Evolutionary conservation across 495 filamentous ascomycete genomes (phyloP).

Genomic region (Oidiodendron maius): DNA sequence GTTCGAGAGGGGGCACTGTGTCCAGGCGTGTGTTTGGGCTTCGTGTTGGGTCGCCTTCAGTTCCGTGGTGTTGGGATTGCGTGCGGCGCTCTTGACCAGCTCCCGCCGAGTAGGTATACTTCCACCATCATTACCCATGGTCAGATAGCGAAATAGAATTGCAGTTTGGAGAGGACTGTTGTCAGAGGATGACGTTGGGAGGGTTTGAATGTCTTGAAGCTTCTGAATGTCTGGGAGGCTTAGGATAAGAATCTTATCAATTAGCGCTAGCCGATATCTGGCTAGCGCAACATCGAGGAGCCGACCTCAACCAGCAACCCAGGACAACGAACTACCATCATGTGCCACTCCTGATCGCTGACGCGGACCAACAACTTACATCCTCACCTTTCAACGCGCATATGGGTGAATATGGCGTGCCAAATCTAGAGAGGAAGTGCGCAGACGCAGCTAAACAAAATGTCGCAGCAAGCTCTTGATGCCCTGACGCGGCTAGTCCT

Average conservation of each 20-base stretch:
- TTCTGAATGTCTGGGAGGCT: not conserved
- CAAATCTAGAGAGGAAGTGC: constrained; percentile 12
- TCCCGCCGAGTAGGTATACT: constrained; percentile 92
- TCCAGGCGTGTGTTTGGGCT: constrained; percentile 79
- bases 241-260: not conserved
- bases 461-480: constrained; percentile 20
- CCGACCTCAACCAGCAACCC: too few species aligned
- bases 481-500: constrained; percentile 19
- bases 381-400: constrained; percentile 2
- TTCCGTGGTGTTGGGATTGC: constrained; percentile 76
- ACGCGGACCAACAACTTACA: not conserved
- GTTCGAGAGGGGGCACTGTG: constrained; percentile 77
- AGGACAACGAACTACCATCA: too few species aligned
- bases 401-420: constrained; percentile 18
- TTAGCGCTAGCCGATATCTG: not conserved
- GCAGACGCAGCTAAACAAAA: constrained; percentile 12
- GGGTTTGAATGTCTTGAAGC: too few species aligned
- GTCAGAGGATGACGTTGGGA: not conserved
- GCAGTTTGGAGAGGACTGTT: too few species aligned
- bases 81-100: constrained; percentile 84
- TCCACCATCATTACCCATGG: constrained; percentile 94
- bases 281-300: not conserved
- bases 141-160: constrained; percentile 1
- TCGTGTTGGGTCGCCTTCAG: constrained; percentile 83
- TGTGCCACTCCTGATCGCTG: too few species aligned